Base-by-base conservation (phyloP, 1,139 yeast species). In the Petasospora fabianii region DNA sequence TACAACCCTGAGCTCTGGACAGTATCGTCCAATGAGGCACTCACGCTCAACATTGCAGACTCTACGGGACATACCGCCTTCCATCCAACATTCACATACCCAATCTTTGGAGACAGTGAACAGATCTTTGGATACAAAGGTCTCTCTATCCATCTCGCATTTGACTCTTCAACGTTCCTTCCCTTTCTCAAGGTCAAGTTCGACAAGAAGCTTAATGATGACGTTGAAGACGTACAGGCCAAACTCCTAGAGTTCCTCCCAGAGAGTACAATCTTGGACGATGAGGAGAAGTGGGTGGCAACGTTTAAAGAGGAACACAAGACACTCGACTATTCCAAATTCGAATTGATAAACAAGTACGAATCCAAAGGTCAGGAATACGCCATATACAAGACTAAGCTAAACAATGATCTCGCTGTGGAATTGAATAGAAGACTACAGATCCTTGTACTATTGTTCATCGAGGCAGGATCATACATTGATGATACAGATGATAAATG, bases 401-500 rank as follows among this genome's bases (percentile, higher is more conserved):
- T 62, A 17, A 49, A 47, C 9, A 55, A 57, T 28, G 49, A 46
- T 7, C 39, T 36, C 26, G 38, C 81, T 2, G 55, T 68, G 30
- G 78, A 74, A 46, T 61, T 88, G 36, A 87, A 83, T 52, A 66
- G 71, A 40, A 66, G 97, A 46, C 69, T 88, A 49, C 95, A 87
- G 54, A 77, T 90, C 3, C 74, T 92, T 51, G 85, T 86, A 17
- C 65, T 90, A 33, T 66, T 92, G 17, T 88, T 83, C 64, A 92
- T 92, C 53, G 99, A 92, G 60, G 97, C 96, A 0, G 98, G 97
- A 1, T 80, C 95, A 2, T 86, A 77, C 54, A 87, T 94, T 46
- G 97, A 90, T 56, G 69, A 71, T 28, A 62, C 64, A 1, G 97
- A 92, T 59, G 72, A 73, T 14, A 69, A 76, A 19, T 92, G 98